Evolutionary conservation across 495 filamentous ascomycete species (phyloP).

Genomic region (Pyrenula aspistea): DNA sequence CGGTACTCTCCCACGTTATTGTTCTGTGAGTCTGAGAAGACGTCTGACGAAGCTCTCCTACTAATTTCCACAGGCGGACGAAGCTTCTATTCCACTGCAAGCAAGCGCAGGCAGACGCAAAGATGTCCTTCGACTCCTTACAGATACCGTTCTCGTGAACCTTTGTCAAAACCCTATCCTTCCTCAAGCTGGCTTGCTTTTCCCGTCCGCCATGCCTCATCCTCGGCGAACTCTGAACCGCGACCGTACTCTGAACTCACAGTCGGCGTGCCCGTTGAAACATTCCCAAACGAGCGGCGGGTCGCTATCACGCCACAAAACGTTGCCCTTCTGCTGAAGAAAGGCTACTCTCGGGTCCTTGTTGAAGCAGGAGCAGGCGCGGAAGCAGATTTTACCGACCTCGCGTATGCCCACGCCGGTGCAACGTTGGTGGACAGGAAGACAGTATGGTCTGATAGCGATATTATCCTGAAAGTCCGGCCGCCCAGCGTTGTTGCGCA

Average conservation of each 20-base stretch:
- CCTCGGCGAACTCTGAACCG: background rate
- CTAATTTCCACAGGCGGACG: background rate
- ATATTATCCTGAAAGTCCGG: slow-evolving; percentile 71
- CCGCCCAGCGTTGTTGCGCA: slow-evolving; percentile 43
- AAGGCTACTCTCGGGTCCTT: slow-evolving; percentile 61
- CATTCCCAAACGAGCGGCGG: slow-evolving; percentile 57
- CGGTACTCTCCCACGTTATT: background rate
- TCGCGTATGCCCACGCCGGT: slow-evolving; percentile 59
- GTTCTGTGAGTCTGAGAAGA: background rate
- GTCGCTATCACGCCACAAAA: slow-evolving; percentile 74
- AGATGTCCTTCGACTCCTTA: background rate
- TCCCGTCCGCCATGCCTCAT: background rate
- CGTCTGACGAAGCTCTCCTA: background rate
- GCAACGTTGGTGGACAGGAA: slow-evolving; percentile 54
- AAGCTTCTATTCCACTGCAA: background rate
- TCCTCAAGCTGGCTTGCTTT: too few species aligned
- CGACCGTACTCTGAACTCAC: slow-evolving; percentile 55
- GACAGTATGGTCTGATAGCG: slow-evolving; percentile 51
- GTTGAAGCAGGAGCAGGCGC: slow-evolving; percentile 66
- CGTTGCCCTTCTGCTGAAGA: slow-evolving; percentile 63
- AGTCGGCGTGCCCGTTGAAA: slow-evolving; percentile 62
- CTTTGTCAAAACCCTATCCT: too few species aligned
- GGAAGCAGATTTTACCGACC: slow-evolving; percentile 57
- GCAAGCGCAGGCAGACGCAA: background rate
- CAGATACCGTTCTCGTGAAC: too few species aligned